A percentile compares a stretch with the other conserved stretches of the same genome.
phyloP scores from a whole-genome alignment of 176 grass and related monocot genomes.

The Ananas comosus region DNA sequence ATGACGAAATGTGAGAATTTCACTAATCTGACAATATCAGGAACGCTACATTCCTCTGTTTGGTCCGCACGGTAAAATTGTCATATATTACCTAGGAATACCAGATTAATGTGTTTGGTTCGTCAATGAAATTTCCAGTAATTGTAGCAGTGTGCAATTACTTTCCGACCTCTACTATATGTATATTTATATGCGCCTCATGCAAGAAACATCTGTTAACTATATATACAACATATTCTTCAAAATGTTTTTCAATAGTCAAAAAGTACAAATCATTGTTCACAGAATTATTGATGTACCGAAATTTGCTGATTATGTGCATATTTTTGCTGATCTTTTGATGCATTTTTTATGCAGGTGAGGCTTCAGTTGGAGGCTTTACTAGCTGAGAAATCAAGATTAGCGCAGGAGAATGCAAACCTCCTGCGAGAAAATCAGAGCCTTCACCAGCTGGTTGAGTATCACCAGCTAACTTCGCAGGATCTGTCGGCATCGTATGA shows the following conservation, averaged over 20 bases:
- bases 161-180: too few relatives aligned
- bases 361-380: conserved; percentile 82
- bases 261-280: too few relatives aligned
- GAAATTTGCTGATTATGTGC: neutral
- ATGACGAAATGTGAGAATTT: neutral
- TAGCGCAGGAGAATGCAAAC: conserved; percentile 77
- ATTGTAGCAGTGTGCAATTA: too few relatives aligned
- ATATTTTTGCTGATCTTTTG: neutral
- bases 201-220: too few relatives aligned
- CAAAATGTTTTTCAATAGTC: too few relatives aligned
- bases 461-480: conserved; percentile 82
- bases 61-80: too few relatives aligned
- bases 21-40: neutral
- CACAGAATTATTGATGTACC: too few relatives aligned
- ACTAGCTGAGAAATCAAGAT: conserved; percentile 70
- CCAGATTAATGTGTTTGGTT: too few relatives aligned
- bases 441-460: conserved; percentile 83
- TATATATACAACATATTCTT: too few relatives aligned
- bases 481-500: conserved; percentile 59
- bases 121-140: too few relatives aligned
- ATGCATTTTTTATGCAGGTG: conserved; percentile 29
- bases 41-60: neutral
- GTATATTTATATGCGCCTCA: too few relatives aligned
- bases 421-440: conserved; percentile 73
- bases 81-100: too few relatives aligned